These are phyloP conservation scores for Phytopythium ostracodes DNA, from an alignment of 352 stramenopile species.

Conservation along the genomic window DNA sequence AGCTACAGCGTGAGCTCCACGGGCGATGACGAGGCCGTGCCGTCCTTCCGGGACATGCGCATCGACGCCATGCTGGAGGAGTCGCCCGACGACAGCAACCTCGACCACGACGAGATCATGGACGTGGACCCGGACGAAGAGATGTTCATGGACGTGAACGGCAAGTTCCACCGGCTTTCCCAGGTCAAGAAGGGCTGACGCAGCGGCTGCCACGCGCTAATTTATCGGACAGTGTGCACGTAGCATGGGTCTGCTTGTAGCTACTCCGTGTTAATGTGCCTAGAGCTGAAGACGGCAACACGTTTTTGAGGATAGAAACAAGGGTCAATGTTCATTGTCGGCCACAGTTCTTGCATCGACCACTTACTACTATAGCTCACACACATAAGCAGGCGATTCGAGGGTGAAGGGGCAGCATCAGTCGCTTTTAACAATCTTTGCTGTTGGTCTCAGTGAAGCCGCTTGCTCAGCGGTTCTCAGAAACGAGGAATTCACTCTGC, in stretches of 20 bases:
- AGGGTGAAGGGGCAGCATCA: slow-evolving; percentile 50
- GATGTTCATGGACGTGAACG: slow-evolving; percentile 14
- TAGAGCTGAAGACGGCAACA: no score
- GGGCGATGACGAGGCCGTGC: slow-evolving; percentile 28
- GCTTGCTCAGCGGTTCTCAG: slow-evolving; percentile 86
- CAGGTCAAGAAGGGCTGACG: slow-evolving; percentile 10
- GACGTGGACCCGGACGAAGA: slow-evolving; percentile 10
- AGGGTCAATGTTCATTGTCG: neutral
- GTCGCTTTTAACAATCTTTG: slow-evolving; percentile 58
- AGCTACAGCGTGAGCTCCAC: slow-evolving; percentile 30
- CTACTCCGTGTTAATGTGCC: no score
- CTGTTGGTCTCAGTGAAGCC: slow-evolving; percentile 84
- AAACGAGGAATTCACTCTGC: slow-evolving; percentile 91
- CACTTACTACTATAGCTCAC: neutral
- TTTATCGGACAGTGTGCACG: no score
- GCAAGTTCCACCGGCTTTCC: slow-evolving; percentile 9
- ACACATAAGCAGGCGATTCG: slow-evolving; percentile 2
- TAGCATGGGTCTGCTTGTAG: no score
- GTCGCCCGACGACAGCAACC: slow-evolving; percentile 23
- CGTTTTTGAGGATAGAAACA: no score
- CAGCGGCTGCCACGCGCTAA: slow-evolving; percentile 1
- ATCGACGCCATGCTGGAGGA: slow-evolving; percentile 54
- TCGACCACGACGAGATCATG: slow-evolving; percentile 27
- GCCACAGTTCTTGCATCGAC: no score
- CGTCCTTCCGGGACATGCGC: slow-evolving; percentile 40